Evolutionary conservation across 2,329 filamentous ascomycete species (phyloP).

Genomic region (Fragosphaeria purpurea): DNA sequence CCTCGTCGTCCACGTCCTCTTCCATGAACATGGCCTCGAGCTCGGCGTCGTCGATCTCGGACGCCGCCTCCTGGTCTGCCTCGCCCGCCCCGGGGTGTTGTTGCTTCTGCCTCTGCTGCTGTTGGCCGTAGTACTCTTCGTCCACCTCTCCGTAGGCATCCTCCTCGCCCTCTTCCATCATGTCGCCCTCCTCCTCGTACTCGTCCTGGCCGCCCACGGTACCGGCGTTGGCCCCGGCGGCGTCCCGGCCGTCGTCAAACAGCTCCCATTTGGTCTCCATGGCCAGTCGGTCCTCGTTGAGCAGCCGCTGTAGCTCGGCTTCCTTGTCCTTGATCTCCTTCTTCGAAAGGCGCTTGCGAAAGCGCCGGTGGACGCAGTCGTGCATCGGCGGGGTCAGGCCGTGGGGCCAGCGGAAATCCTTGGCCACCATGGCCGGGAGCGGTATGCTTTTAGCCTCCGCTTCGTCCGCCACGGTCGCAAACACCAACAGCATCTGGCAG

Average conservation of each 20-base stretch:
- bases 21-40: constrained; percentile 29
- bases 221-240: constrained; percentile 23
- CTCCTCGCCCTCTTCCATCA: constrained; percentile 31
- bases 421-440: constrained; percentile 63
- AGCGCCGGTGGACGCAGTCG: constrained; percentile 70
- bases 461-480: constrained; percentile 56
- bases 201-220: constrained; percentile 30
- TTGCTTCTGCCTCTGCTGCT: constrained; percentile 7
- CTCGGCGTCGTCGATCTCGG: constrained; percentile 25
- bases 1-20: constrained; percentile 44
- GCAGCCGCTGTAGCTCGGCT: constrained; percentile 62
- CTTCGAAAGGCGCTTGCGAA: constrained; percentile 72
- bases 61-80: constrained; percentile 4
- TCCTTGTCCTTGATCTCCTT: constrained; percentile 81
- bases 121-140: constrained; percentile 34
- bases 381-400: constrained; percentile 83
- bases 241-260: constrained; percentile 39
- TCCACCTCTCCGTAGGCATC: constrained; percentile 49
- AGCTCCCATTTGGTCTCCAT: constrained; percentile 53
- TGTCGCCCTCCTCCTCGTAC: constrained; percentile 46
- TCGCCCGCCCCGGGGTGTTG: constrained; percentile 15
- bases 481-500: constrained; percentile 78
- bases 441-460: constrained; percentile 54
- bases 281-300: constrained; percentile 57
- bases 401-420: constrained; percentile 66